A percentile compares a stretch with the other conserved stretches of the same genome.
Evolutionary conservation across 2,329 filamentous ascomycete species (phyloP).

Genomic region (Pseudogymnoascus destructans): DNA sequence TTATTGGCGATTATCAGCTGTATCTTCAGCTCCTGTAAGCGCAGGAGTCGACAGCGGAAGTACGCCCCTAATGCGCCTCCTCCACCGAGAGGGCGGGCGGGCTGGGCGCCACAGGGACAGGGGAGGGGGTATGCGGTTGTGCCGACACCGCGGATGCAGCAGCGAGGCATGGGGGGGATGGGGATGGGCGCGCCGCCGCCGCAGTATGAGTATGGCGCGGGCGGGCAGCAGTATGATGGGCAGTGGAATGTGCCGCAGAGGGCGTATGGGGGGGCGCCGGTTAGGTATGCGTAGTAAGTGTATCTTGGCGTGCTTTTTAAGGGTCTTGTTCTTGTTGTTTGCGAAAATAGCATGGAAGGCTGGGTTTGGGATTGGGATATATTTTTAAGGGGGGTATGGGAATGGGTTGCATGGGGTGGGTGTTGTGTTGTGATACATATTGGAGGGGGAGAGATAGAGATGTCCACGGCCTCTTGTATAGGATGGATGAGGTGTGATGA

Average conservation of each 20-base stretch:
- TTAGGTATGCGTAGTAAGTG: not conserved
- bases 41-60: constrained; percentile 22
- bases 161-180: not conserved
- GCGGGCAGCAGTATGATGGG: not conserved
- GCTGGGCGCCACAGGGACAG: not conserved
- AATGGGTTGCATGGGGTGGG: not conserved
- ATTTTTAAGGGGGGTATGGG: not conserved
- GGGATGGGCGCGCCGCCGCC: not conserved
- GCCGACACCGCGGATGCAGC: not conserved
- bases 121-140: not conserved
- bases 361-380: not conserved
- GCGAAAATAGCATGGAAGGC: constrained; percentile 1
- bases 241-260: not conserved
- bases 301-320: not conserved
- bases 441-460: not conserved
- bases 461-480: not conserved
- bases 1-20: constrained; percentile 58
- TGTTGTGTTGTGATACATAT: not conserved
- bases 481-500: not conserved
- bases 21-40: constrained; percentile 42
- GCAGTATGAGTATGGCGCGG: not conserved
- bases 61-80: not conserved
- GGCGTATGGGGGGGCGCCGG: constrained; percentile 4
- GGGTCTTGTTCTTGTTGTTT: not conserved
- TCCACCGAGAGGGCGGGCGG: not conserved